Evolutionary conservation across 2,329 filamentous ascomycete species (phyloP).

Genomic region (Botrytis aclada): DNA sequence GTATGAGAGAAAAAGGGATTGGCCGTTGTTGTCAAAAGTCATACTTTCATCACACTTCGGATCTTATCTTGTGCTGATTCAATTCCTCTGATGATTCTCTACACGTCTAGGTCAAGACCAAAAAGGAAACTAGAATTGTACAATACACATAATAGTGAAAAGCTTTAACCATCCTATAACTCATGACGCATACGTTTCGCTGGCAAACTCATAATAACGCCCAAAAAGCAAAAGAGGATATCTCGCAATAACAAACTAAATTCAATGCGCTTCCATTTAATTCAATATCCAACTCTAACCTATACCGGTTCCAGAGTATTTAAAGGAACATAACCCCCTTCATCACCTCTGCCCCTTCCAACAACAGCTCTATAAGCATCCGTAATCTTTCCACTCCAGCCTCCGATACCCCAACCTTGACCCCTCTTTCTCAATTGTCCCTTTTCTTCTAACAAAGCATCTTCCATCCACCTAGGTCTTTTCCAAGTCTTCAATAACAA

Average conservation of each 20-base stretch:
- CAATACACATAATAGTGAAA: not conserved
- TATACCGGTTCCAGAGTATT: constrained; percentile 34
- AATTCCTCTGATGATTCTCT: not conserved
- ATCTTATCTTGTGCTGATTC: not conserved
- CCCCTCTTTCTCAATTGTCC: constrained; percentile 40
- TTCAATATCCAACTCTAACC: constrained; percentile 1
- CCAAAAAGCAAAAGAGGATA: not conserved
- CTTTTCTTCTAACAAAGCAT: constrained; percentile 61
- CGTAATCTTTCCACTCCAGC: constrained; percentile 44
- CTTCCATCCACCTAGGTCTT: constrained; percentile 82
- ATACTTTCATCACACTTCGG: too few relatives aligned
- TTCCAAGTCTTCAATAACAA: constrained; percentile 84
- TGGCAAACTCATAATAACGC: not conserved
- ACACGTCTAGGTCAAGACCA: not conserved
- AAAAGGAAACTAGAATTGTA: not conserved
- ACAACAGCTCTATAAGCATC: constrained; percentile 43
- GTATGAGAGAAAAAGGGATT: not conserved
- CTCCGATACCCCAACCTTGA: constrained; percentile 39
- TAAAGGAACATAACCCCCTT: constrained; percentile 59
- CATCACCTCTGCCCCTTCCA: constrained; percentile 42
- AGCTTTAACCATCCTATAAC: not conserved
- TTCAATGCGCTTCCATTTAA: not conserved
- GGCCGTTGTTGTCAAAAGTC: not conserved
- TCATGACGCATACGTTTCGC: too few relatives aligned
- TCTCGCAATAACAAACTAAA: not conserved